phyloP scores from a whole-genome alignment of 2,329 filamentous ascomycete species.

The Fusarium circinatum region DNA sequence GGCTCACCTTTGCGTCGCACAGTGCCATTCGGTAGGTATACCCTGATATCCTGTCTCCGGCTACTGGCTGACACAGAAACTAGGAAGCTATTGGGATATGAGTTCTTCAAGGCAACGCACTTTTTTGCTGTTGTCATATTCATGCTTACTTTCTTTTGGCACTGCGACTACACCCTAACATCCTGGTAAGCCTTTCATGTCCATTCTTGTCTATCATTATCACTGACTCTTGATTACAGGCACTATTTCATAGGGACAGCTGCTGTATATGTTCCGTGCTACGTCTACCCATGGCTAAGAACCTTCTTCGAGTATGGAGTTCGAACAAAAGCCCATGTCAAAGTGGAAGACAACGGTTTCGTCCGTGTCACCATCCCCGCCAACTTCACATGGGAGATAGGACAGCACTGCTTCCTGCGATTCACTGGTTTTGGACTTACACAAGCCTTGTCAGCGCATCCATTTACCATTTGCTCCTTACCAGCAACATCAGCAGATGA shows the following conservation, averaged over 20 bases:
- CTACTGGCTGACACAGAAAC: fast-evolving
- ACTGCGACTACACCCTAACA: neutral
- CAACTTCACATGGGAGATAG: neutral
- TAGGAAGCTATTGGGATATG: neutral
- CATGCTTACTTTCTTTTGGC: neutral
- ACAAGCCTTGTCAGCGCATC: neutral
- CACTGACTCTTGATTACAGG: neutral
- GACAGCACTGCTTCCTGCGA: neutral
- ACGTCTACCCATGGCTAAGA: neutral
- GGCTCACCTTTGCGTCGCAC: neutral
- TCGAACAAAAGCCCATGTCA: neutral
- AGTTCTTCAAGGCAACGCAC: neutral
- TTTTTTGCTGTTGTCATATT: neutral
- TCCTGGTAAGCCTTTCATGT: neutral
- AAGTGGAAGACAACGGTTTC: neutral
- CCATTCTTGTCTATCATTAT: fast-evolving
- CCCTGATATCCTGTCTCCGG: fast-evolving
- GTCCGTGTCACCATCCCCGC: neutral
- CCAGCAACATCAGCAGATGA: neutral
- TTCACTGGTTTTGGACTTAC: neutral
- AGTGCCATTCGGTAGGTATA: neutral
- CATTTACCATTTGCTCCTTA: neutral
- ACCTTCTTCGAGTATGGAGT: neutral
- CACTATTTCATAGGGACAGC: neutral
- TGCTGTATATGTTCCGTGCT: neutral